phyloP scores from a whole-genome alignment of 2,329 filamentous ascomycete genomes.

The Neonectria faginata region DNA sequence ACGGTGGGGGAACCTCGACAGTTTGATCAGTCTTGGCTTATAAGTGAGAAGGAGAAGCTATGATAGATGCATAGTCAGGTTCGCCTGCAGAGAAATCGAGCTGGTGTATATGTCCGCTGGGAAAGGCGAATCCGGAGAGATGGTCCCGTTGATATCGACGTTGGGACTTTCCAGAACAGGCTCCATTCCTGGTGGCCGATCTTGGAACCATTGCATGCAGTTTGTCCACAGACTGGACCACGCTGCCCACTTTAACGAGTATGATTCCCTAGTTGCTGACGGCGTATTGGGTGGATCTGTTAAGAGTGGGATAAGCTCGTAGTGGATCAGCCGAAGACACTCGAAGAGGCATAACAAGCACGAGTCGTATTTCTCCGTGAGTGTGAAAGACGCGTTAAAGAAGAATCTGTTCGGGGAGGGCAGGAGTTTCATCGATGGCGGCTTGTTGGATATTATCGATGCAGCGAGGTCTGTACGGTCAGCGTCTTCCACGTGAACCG shows the following conservation, averaged over 20 bases:
- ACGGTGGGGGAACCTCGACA: neutral
- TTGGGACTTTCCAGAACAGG: conserved; percentile 27
- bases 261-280: conserved; percentile 11
- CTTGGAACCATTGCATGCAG: conserved; percentile 29
- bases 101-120: neutral
- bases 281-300: neutral
- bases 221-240: conserved; percentile 28
- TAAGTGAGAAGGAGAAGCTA: neutral
- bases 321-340: neutral
- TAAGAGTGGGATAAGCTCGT: neutral
- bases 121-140: neutral
- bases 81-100: neutral
- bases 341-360: neutral
- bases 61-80: neutral
- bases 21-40: neutral
- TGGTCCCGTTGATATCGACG: conserved; percentile 16
- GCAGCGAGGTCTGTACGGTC: neutral
- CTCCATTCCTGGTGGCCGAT: conserved; percentile 27
- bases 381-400: neutral
- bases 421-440: neutral
- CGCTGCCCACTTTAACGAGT: conserved; percentile 22
- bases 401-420: neutral
- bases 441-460: neutral
- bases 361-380: neutral
- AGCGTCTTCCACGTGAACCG: neutral